Evolutionary conservation across 225 moss, liverwort and hornwort species (phyloP), one percentile per base, ranked within the genome.

Genomic region (Antitrichia curtipendula): DNA sequence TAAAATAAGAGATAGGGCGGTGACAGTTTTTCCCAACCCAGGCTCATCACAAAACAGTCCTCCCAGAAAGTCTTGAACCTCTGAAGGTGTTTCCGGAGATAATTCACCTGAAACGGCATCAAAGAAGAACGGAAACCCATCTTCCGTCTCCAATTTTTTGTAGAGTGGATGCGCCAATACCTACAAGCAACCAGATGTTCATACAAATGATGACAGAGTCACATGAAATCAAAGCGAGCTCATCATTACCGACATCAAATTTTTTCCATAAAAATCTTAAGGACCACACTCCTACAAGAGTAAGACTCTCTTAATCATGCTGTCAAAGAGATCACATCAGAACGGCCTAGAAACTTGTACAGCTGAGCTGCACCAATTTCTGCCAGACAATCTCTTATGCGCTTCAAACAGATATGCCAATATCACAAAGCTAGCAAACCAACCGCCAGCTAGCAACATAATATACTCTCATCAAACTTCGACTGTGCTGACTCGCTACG

Each of bases 41-140:
- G 98, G 98, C 84, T 98, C 98, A 89, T 98, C 98, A 90, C 98
- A 98, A 88, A 98, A 97, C 53, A 98, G 91, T 29, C 98, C 98
- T 85, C 98, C 98, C 85, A 93, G 92, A 86, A 96, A 96, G 84
- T 98, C 98, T 72, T 85, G 80, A 82, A 95, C 91, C 80, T 91
- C 88, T 64, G 22, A 32, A 87, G 95, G 95, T 59, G 66, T 69
- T 84, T 95, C 97, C 45, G 92, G 91, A 68, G 90, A 92, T 53
- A 96, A 58, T 82, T 95, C 96, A 86, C 98, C 98, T 58, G 97
- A 91, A 71, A 97, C 95, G 40, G 94, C 90, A 87, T 97, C 95
- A 76, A 98, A 77, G 72, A 91, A 94, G 87, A 94, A 91, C 24
- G 92, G 92, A 80, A 93, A 93, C 29, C 97, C 98, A 88, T 96